phyloP scores from a whole-genome alignment of 2,329 filamentous ascomycete genomes.

The Venturia pyrina region DNA sequence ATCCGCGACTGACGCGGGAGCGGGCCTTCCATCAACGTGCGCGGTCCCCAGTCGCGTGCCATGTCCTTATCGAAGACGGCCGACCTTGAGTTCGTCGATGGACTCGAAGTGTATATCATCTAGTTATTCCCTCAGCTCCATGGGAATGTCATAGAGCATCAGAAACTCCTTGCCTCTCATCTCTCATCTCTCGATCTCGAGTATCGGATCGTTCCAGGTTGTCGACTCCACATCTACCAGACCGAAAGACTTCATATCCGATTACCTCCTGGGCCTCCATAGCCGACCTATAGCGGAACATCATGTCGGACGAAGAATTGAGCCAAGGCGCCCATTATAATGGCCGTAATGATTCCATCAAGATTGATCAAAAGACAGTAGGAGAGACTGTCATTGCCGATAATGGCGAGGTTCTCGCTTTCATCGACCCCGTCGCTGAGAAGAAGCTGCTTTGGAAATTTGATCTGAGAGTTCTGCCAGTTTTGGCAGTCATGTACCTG shows the following conservation, averaged over 20 bases:
- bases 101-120: not conserved
- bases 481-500: slow-evolving; percentile 51
- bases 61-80: not conserved
- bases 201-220: not conserved
- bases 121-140: not conserved
- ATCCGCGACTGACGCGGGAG: not conserved
- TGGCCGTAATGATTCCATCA: not conserved
- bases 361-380: not conserved
- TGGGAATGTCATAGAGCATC: not conserved
- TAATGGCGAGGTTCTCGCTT: slow-evolving; percentile 3
- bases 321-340: not conserved
- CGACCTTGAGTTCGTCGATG: not conserved
- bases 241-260: not conserved
- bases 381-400: slow-evolving; percentile 4
- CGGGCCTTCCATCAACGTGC: not conserved
- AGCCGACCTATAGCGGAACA: not conserved
- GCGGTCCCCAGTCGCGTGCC: not conserved
- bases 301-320: not conserved
- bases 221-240: not conserved
- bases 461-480: slow-evolving; percentile 44
- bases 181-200: not conserved
- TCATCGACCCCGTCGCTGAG: slow-evolving; percentile 17
- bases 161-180: not conserved
- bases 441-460: slow-evolving; percentile 43
- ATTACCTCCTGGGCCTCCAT: not conserved